Conservation (phyloP, 139 green algal species). For the Closterium sp. region DNA sequence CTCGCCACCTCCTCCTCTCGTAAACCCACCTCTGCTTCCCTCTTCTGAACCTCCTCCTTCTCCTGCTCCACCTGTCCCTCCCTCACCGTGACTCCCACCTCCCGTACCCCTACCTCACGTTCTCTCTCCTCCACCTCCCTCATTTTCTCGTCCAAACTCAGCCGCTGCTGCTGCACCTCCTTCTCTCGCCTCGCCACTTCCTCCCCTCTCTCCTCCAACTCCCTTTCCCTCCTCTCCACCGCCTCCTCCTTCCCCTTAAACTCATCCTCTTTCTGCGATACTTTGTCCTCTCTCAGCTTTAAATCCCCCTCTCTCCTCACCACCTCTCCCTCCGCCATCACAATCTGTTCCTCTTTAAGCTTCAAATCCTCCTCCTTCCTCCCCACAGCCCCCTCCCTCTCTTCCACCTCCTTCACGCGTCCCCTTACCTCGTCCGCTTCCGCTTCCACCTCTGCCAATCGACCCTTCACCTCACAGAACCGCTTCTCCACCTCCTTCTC, state of each 20-base stretch:
- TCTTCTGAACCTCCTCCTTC: background rate
- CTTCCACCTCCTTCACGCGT: background rate
- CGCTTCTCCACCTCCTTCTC: background rate
- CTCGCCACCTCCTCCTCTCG: background rate
- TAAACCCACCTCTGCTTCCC: background rate
- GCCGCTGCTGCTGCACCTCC: background rate
- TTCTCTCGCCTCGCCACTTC: background rate
- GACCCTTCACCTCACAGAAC: background rate
- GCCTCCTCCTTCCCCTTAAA: background rate
- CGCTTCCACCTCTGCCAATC: background rate
- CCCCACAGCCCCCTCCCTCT: background rate
- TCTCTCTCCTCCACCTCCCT: background rate
- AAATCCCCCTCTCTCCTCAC: background rate
- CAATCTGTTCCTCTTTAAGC: background rate
- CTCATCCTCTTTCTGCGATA: background rate
- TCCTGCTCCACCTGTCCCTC: background rate
- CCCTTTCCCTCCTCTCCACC: background rate
- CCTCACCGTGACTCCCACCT: background rate
- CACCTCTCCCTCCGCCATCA: background rate
- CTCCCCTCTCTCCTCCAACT: background rate
- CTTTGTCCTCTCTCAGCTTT: background rate
- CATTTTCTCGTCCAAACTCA: background rate
- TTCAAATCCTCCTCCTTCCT: background rate
- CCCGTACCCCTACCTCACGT: background rate
- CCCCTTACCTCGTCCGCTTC: background rate